phyloP scores from a whole-genome alignment of 2,329 filamentous ascomycete genomes.

The Cladosporium sp. region DNA sequence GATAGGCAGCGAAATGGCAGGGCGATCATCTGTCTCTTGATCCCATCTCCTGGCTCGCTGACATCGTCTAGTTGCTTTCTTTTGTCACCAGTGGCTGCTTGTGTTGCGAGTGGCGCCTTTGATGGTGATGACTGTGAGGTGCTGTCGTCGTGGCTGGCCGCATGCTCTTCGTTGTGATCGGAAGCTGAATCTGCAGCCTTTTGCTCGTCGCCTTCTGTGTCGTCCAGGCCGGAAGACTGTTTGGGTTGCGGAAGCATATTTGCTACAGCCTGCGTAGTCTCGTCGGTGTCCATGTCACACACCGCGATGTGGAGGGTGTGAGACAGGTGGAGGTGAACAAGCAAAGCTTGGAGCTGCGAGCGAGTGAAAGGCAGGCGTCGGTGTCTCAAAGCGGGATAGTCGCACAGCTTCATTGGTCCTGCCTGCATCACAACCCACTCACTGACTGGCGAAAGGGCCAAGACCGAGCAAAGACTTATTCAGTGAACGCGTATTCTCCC shows the following conservation, averaged over 20 bases:
- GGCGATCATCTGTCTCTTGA: not conserved
- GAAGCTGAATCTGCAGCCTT: not conserved
- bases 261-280: not conserved
- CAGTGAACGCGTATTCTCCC: not conserved
- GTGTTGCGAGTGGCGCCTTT: not conserved
- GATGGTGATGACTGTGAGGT: not conserved
- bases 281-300: not conserved
- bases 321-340: not conserved
- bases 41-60: not conserved
- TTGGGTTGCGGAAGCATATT: not conserved
- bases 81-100: not conserved
- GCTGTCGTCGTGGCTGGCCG: not conserved
- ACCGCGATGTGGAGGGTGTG: not conserved
- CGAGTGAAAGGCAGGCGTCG: not conserved
- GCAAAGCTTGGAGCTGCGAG: not conserved
- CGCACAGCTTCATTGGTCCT: not conserved
- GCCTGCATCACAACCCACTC: not conserved
- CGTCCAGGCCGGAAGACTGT: not conserved
- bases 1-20: not conserved
- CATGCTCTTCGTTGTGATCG: not conserved
- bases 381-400: not conserved
- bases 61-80: not conserved
- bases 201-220: not conserved
- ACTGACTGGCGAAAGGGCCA: not conserved
- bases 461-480: not conserved